Base-by-base conservation (phyloP, 2,329 filamentous ascomycete genomes). In the Didymella glomerata region DNA sequence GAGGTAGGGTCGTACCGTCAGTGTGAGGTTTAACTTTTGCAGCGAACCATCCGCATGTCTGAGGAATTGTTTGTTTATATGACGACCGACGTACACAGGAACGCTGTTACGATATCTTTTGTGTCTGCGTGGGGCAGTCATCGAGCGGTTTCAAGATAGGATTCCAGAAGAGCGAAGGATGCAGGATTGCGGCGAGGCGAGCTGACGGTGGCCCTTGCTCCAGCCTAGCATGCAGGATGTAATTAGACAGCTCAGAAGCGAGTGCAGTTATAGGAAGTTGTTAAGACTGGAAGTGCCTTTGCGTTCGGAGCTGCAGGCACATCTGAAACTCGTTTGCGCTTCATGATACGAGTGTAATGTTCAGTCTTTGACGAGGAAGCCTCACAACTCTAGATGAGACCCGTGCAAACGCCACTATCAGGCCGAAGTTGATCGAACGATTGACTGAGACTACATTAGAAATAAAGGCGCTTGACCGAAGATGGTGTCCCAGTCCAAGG, bases 131-230 rank as follows among this genome's bases (percentile, higher is more conserved):
- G 42, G 16, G 16, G 13, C 5, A n/a, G 8, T 38, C 9, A 10
- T 18, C 9, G 11, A n/a, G 24, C 6, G 24, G 24, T 25, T 40
- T 11, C 32, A 22, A 16, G 11, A 22, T 16, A 16, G 4, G 38
- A 28, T 9, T 44, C 27, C 11, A 25, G 38, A 16, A 44, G 18
- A 25, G 28, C n/a, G 48, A 51, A 51, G 49, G 49, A 45, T 45
- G 40, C 40, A 44, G 22, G 14, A 20, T n/a, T 32, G 49, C 20
- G 11, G 41, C 41, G 49, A 38, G 36, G 18, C 14, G 40, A 45
- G 49, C 49, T 36, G 10, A 38, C 16, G 28, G 16, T 38, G 41
- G 40, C 34, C 40, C n/a, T 18, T 27, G 49, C 49, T 25, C 41
- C 20, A 38, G 7, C 27, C 10, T 9, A 40, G n/a, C 11, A 24